phyloP scores from a whole-genome alignment of 768 basidiomycete species.

The Cyclocybe aegerita region DNA sequence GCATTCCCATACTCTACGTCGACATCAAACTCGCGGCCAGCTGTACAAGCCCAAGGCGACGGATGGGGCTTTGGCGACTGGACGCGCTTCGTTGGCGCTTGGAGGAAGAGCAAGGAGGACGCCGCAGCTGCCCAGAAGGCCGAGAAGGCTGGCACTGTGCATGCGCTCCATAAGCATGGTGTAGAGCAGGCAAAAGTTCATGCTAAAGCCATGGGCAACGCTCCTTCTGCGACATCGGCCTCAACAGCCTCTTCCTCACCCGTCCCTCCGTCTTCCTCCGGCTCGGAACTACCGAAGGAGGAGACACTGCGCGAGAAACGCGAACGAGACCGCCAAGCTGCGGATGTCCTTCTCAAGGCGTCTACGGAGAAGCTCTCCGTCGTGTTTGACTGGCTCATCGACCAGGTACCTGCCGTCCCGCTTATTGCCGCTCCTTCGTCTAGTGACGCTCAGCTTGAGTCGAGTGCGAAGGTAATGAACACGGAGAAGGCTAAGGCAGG shows the following conservation, averaged over 20 bases:
- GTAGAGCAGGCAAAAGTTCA: neutral
- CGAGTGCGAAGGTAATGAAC: constrained; percentile 1
- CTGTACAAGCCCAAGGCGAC: constrained; percentile 25
- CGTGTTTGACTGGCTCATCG: constrained; percentile 79
- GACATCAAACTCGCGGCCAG: constrained; percentile 5
- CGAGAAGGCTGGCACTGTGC: constrained; percentile 6
- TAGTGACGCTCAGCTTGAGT: constrained; percentile 11
- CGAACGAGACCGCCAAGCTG: constrained; percentile 22
- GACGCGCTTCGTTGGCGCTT: constrained; percentile 58
- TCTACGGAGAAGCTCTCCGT: constrained; percentile 73
- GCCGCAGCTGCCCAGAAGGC: constrained; percentile 20
- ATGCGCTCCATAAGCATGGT: neutral
- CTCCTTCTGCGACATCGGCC: neutral
- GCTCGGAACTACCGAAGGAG: neutral
- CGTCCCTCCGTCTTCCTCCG: neutral
- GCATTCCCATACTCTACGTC: constrained; percentile 13
- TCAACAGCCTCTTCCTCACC: neutral
- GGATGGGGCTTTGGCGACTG: constrained; percentile 59
- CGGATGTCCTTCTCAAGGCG: constrained; percentile 39
- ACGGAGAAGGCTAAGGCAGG: constrained; percentile 3
- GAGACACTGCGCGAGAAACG: constrained; percentile 13
- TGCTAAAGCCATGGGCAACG: neutral
- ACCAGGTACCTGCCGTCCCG: constrained; percentile 52
- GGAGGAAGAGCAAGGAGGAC: constrained; percentile 47
- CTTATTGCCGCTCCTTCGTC: constrained; percentile 10